Conservation (phyloP, 106 monocot genomes). For the Dendrobium catenatum region DNA sequence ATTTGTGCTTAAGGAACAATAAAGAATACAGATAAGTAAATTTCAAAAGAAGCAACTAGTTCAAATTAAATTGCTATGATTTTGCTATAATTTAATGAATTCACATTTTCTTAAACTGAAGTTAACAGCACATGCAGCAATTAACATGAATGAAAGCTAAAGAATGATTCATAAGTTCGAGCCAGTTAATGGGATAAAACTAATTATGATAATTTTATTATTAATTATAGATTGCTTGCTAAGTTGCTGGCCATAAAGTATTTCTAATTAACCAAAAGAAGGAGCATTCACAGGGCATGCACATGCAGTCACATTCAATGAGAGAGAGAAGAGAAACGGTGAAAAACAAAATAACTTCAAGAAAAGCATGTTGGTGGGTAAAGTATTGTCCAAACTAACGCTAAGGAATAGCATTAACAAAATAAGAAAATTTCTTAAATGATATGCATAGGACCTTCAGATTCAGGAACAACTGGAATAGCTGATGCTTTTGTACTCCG, state of each 20-base stretch:
- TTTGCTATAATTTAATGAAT: background rate
- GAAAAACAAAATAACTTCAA: background rate
- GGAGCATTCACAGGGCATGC: background rate
- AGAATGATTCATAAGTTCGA: background rate
- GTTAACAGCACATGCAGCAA: too few relatives aligned
- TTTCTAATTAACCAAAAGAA: background rate
- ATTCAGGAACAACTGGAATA: conserved; percentile 87
- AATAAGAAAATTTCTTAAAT: background rate
- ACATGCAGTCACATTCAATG: background rate
- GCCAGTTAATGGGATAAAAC: background rate
- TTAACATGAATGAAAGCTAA: background rate
- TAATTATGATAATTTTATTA: background rate
- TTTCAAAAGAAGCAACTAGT: background rate
- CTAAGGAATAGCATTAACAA: background rate
- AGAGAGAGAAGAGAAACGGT: background rate
- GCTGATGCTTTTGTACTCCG: conserved; percentile 69
- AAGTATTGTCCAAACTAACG: background rate
- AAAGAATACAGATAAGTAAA: background rate
- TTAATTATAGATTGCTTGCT: background rate
- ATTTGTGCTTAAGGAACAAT: too few relatives aligned
- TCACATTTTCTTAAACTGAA: too few relatives aligned
- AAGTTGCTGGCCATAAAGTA: background rate
- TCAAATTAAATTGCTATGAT: background rate
- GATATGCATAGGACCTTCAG: conserved; percentile 52
- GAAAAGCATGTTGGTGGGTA: background rate